A percentile compares a stretch with the other conserved stretches of the same genome.
Conservation (phyloP, 306 rosid species). For the Vachellia collinsii region DNA sequence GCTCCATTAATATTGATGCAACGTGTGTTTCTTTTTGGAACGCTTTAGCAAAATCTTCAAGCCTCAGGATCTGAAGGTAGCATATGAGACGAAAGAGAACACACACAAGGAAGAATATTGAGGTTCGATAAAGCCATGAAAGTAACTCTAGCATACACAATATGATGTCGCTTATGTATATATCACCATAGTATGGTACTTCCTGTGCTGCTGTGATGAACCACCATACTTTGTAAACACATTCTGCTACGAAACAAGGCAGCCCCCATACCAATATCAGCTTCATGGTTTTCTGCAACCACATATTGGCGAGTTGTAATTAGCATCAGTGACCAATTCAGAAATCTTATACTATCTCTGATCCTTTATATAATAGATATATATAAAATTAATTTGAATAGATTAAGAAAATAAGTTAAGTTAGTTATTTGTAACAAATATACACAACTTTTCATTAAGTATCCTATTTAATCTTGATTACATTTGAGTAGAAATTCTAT, state of each 20-base stretch:
- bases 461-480: no score
- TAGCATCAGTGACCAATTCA: no score
- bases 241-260: slow-evolving; percentile 61
- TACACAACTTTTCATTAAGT: no score
- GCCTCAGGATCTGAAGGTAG: slow-evolving; percentile 68
- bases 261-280: slow-evolving; percentile 58
- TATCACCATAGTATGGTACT: slow-evolving; percentile 66
- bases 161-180: slow-evolving; percentile 52
- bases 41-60: slow-evolving; percentile 65
- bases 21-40: slow-evolving; percentile 70
- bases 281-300: slow-evolving; percentile 69
- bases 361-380: no score
- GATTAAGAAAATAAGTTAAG: no score
- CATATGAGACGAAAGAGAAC: slow-evolving; percentile 75
- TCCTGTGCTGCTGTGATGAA: slow-evolving; percentile 60
- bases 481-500: no score
- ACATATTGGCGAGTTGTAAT: no score
- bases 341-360: no score
- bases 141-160: slow-evolving; percentile 61
- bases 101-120: slow-evolving; percentile 74
- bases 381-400: no score
- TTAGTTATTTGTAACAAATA: no score
- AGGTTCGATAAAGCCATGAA: slow-evolving; percentile 80
- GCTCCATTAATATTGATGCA: slow-evolving; percentile 63
- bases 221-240: slow-evolving; percentile 90